A percentile compares a stretch with the other conserved stretches of the same genome.
These are phyloP conservation scores for Vitis rotundifolia DNA, from an alignment of 164 flowering plant species.

Conservation along the genomic window DNA sequence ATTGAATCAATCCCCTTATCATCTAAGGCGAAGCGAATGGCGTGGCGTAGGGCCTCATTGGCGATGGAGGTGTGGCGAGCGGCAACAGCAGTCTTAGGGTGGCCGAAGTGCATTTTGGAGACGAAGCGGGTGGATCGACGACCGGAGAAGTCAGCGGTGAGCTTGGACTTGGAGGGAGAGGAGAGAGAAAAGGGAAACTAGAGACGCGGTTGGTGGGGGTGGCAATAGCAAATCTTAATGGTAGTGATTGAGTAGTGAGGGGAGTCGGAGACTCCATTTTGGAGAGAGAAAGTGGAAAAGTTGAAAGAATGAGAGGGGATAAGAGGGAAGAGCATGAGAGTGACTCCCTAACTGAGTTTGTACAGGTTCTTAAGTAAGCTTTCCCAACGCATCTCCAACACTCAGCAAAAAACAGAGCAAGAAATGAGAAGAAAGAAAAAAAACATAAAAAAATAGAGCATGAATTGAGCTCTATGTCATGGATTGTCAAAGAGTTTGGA, in stretches of 20 bases:
- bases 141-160: constrained; percentile 72
- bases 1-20: constrained; percentile 32
- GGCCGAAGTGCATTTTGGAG: constrained; percentile 78
- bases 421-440: too few relatives aligned
- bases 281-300: background rate
- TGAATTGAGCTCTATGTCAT: too few relatives aligned
- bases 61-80: constrained; percentile 64
- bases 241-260: constrained; percentile 67
- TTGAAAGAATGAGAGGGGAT: background rate
- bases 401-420: too few relatives aligned
- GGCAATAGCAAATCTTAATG: constrained; percentile 29
- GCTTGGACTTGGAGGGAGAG: constrained; percentile 39
- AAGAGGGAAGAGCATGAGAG: constrained; percentile 1
- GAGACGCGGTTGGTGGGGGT: constrained; percentile 13
- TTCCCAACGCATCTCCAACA: too few relatives aligned
- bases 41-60: constrained; percentile 64
- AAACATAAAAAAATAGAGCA: too few relatives aligned
- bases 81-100: constrained; percentile 46
- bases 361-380: too few relatives aligned
- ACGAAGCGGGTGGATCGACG: constrained; percentile 87
- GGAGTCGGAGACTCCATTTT: constrained; percentile 70
- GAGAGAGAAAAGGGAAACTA: constrained; percentile 28
- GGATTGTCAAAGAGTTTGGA: too few relatives aligned
- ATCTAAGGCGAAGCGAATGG: constrained; percentile 27
- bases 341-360: constrained; percentile 9